These are phyloP conservation scores for Neurospora discreta DNA, from an alignment of 495 filamentous ascomycete species.

Conservation along the genomic window DNA sequence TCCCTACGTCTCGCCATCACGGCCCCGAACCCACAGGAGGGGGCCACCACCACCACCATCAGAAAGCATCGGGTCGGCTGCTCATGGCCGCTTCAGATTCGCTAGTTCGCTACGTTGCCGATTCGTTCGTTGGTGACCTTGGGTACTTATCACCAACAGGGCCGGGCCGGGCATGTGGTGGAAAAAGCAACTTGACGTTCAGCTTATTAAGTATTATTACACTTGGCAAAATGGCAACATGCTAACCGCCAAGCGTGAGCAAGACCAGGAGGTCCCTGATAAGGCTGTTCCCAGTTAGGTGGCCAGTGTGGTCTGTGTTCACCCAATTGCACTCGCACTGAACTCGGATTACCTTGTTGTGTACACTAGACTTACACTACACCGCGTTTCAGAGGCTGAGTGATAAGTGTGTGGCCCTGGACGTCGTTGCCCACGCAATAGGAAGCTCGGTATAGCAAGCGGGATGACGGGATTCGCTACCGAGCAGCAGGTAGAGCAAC, in stretches of 20 bases:
- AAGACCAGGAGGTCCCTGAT: background rate
- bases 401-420: background rate
- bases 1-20: background rate
- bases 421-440: background rate
- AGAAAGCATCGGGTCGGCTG: background rate
- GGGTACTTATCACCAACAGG: background rate
- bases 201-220: background rate
- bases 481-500: background rate
- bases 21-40: background rate
- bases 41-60: background rate
- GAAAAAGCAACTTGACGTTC: background rate
- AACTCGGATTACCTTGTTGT: background rate
- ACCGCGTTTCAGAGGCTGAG: background rate
- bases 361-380: too few species aligned
- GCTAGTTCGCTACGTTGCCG: background rate
- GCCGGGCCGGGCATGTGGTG: background rate
- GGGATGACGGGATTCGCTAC: background rate
- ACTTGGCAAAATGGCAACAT: background rate
- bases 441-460: background rate
- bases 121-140: background rate
- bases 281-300: background rate
- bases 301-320: background rate
- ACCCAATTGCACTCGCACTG: background rate
- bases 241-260: background rate
- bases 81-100: background rate